Conservation (phyloP, 2,329 filamentous ascomycete genomes). For the Colletotrichum magnum region DNA sequence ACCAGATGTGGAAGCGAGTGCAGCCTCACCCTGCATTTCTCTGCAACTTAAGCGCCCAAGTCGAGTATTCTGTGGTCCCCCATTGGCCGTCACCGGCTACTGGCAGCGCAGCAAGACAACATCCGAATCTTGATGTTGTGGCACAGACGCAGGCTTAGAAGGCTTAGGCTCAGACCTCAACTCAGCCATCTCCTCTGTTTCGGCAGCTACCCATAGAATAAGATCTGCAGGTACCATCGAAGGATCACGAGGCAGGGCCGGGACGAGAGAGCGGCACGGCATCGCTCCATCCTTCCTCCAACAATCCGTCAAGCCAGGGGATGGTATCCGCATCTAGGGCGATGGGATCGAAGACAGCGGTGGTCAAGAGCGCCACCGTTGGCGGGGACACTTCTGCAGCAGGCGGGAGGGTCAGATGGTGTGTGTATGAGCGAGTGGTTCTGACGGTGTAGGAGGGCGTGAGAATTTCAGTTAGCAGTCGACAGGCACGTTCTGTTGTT, state of each 20-base stretch:
- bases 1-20: no score
- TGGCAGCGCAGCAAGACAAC: constrained; percentile 10
- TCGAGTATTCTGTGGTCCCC: no score
- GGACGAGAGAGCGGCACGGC: constrained; percentile 20
- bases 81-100: no score
- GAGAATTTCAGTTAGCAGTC: constrained; percentile 20
- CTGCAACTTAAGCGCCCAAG: no score
- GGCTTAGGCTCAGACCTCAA: constrained; percentile 17
- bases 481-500: constrained; percentile 12
- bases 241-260: constrained; percentile 29
- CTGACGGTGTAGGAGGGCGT: constrained; percentile 23
- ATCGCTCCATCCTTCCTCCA: constrained; percentile 4
- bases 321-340: constrained; percentile 17
- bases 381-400: constrained; percentile 28
- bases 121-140: constrained; percentile 8
- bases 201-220: constrained; percentile 24
- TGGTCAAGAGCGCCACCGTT: constrained; percentile 26
- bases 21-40: no score
- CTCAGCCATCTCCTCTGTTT: constrained; percentile 29
- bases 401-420: constrained; percentile 15
- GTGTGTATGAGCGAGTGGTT: constrained; percentile 13
- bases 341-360: constrained; percentile 21
- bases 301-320: constrained; percentile 7
- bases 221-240: constrained; percentile 39
- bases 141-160: constrained; percentile 24